Conservation (phyloP, 2,329 filamentous ascomycete species). For the Gliomastix tumulicola region DNA sequence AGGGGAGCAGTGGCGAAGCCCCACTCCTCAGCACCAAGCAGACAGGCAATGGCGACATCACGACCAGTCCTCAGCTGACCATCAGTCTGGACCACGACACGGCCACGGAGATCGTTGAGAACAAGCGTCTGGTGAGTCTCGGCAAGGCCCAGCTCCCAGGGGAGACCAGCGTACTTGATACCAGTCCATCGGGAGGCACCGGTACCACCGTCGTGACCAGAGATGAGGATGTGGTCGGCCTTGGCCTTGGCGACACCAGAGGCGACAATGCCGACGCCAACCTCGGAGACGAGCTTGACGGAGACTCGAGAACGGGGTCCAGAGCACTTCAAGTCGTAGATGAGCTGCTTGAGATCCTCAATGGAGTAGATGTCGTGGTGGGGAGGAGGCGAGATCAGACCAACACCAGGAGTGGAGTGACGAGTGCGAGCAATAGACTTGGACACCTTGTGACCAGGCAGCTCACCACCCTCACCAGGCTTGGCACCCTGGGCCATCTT, state of each 20-base stretch:
- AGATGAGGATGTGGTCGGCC: conserved; percentile 94
- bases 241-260: conserved; percentile 97
- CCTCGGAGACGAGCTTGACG: conserved; percentile 96
- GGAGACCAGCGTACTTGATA: conserved; percentile 96
- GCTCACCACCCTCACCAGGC: conserved; percentile 93
- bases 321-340: conserved; percentile 95
- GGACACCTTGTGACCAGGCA: conserved; percentile 94
- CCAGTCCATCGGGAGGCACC: conserved; percentile 96
- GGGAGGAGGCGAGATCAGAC: conserved; percentile 89
- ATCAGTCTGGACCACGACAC: conserved; percentile 94
- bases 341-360: conserved; percentile 94
- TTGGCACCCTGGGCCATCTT: conserved; percentile 99
- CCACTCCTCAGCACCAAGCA: conserved; percentile 97
- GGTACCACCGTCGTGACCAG: conserved; percentile 93
- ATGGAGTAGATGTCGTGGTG: conserved; percentile 99
- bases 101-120: conserved; percentile 88
- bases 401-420: conserved; percentile 93
- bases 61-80: conserved; percentile 88
- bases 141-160: conserved; percentile 93
- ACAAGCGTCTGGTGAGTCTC: conserved; percentile 97
- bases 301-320: conserved; percentile 89
- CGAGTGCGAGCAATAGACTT: conserved; percentile 89
- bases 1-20: conserved; percentile 92
- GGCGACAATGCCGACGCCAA: conserved; percentile 93
- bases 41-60: conserved; percentile 88